Evolutionary conservation across 2,329 filamentous ascomycete genomes (phyloP), one percentile per base, ranked within the genome.

Genomic region (Aspergillus carbonarius): DNA sequence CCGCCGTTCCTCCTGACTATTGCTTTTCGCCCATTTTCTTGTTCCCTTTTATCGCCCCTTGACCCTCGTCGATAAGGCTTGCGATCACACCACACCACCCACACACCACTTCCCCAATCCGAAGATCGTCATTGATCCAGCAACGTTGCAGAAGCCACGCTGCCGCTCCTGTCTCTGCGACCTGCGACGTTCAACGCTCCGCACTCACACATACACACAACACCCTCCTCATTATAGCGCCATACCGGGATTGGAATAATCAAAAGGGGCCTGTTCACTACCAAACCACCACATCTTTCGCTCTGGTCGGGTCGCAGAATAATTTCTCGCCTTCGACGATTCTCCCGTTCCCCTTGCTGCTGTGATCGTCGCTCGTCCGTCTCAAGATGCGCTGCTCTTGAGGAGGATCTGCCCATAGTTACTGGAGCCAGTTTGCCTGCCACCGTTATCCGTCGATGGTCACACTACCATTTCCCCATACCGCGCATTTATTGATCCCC

Each of bases 401-500:
- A 72, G 58, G 67, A 62, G 13, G 63, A 65, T 61, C 56, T 62
- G 59, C 63, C 61, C 60, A 64, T 61, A 62, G 48, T 61, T 60
- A 58, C 58, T 61, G 61, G 63, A 61, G 60, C 58, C 66, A 61
- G 66, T 63, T 67, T 66, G 66, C 66, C 68, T 64, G 59, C 55
- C 64, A 70, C 70, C 70, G 66, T 72, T 68, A 71, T 70, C 62
- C 60, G 57, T 55, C 54, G 48, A 66, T 68, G 66, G 62, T 72
- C 70, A 72, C 70, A 66, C 69, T 70, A 72, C 66, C 66, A 65
- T 58, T 60, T 48, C 63, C 58, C 66, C 63, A 66, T 66, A 51
- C 60, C 55, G 60, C 61, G 55, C 64, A 53, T 55, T 27, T 47
- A 58, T 47, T 57, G 60, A 51, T 55, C 25, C 25, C 39, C 39